Evolutionary conservation across 331 rosid species (phyloP).

Genomic region (Pyrus hybrid): DNA sequence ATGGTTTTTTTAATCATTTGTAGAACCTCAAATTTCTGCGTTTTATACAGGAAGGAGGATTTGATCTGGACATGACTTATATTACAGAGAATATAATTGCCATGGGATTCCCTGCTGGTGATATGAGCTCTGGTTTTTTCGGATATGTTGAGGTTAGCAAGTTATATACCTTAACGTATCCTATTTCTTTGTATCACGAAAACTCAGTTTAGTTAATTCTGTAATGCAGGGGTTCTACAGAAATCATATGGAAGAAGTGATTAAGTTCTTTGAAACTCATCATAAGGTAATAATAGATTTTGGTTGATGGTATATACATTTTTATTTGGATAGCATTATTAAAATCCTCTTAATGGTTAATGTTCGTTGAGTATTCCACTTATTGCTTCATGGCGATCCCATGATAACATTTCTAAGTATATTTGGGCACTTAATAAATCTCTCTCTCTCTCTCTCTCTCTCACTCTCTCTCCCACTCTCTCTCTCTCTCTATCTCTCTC

Average conservation of each 20-base stretch:
- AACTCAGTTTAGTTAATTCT: conserved; percentile 9
- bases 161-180: conserved; percentile 10
- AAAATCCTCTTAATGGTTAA: neutral
- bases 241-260: conserved; percentile 99
- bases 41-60: conserved; percentile 80
- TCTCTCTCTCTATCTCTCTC: neutral
- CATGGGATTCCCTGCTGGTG: conserved; percentile 99
- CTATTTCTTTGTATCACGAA: neutral
- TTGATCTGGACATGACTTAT: conserved; percentile 96
- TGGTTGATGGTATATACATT: neutral
- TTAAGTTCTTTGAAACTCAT: conserved; percentile 90
- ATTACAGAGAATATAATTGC: conserved; percentile 96
- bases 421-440: neutral
- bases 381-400: neutral
- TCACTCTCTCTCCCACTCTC: too few relatives aligned
- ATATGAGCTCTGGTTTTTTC: conserved; percentile 95
- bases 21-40: neutral
- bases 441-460: neutral
- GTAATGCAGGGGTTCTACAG: conserved; percentile 88
- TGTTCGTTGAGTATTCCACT: neutral
- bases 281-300: conserved; percentile 56
- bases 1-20: neutral
- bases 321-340: neutral
- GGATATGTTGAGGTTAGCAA: conserved; percentile 88
- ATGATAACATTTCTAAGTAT: neutral